Evolutionary conservation across 208 protist genomes (phyloP).

Genomic region (Trypanosoma theileri): DNA sequence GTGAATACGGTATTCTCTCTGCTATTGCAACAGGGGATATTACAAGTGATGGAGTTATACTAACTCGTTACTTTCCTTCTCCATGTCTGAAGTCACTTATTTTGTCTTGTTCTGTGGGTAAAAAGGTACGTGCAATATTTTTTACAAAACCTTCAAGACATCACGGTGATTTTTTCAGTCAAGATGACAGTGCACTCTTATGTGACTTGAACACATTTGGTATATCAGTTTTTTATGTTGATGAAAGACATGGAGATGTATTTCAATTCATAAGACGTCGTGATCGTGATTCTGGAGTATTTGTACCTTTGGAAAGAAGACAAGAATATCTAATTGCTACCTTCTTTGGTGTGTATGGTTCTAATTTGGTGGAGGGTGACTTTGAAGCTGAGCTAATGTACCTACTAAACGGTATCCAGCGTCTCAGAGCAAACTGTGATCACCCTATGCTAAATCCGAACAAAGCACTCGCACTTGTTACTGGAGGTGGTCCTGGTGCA

Average conservation of each 20-base stretch:
- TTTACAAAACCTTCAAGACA: constrained; percentile 78
- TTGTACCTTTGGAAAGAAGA: constrained; percentile 84
- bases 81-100: constrained; percentile 91
- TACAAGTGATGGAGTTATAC: constrained; percentile 88
- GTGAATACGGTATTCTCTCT: constrained; percentile 89
- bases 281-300: constrained; percentile 74
- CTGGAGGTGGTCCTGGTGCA: constrained; percentile 90
- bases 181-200: constrained; percentile 86
- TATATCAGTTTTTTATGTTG: constrained; percentile 86
- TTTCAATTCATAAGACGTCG: constrained; percentile 87
- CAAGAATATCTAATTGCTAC: constrained; percentile 88
- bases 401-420: constrained; percentile 81
- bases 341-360: constrained; percentile 93
- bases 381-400: constrained; percentile 89
- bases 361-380: constrained; percentile 89
- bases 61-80: constrained; percentile 91
- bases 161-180: constrained; percentile 89
- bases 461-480: constrained; percentile 85
- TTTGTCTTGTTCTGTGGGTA: constrained; percentile 77
- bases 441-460: constrained; percentile 76
- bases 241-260: constrained; percentile 74
- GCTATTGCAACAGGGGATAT: constrained; percentile 90
- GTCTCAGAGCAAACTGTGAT: constrained; percentile 59
- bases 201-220: constrained; percentile 88
- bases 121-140: constrained; percentile 85